Conservation (phyloP, 106 monocot species). For the Dendrobium huoshanense region DNA sequence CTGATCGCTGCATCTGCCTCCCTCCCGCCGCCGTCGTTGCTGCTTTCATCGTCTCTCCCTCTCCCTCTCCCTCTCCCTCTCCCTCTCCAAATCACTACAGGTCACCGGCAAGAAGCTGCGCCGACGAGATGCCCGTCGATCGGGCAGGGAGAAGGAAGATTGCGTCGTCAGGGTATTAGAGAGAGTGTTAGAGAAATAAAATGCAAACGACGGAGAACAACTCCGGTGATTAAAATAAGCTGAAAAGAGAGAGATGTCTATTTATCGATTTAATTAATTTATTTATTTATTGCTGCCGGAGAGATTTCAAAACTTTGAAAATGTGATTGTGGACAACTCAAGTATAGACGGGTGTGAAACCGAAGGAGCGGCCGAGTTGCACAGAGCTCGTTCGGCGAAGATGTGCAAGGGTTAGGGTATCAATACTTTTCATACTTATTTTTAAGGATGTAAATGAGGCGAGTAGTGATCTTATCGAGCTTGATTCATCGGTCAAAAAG, state of each 20-base stretch:
- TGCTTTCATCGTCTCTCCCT: constrained; percentile 19
- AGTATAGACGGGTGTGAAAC: not conserved
- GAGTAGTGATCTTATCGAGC: no score
- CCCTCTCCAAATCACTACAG: not conserved
- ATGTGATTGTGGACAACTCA: not conserved
- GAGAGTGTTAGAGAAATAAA: not conserved
- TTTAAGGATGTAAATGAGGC: no score
- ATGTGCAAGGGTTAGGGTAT: no score
- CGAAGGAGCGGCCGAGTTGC: no score
- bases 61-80: not conserved
- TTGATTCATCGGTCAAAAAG: no score
- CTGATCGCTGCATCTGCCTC: constrained; percentile 39
- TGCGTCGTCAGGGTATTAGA: not conserved
- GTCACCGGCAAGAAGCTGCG: not conserved
- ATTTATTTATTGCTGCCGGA: not conserved
- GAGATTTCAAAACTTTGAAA: constrained; percentile 3
- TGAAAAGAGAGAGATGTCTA: not conserved
- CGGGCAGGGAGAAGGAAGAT: not conserved
- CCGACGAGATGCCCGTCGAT: not conserved
- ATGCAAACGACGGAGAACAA: not conserved
- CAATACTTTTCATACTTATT: no score
- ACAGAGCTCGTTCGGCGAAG: no score
- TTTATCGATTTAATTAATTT: not conserved
- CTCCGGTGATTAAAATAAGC: not conserved
- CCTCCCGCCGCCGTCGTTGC: constrained; percentile 18